These are phyloP conservation scores for Epichloe uncinata DNA, from an alignment of 2,329 filamentous ascomycete genomes.

Conservation along the genomic window DNA sequence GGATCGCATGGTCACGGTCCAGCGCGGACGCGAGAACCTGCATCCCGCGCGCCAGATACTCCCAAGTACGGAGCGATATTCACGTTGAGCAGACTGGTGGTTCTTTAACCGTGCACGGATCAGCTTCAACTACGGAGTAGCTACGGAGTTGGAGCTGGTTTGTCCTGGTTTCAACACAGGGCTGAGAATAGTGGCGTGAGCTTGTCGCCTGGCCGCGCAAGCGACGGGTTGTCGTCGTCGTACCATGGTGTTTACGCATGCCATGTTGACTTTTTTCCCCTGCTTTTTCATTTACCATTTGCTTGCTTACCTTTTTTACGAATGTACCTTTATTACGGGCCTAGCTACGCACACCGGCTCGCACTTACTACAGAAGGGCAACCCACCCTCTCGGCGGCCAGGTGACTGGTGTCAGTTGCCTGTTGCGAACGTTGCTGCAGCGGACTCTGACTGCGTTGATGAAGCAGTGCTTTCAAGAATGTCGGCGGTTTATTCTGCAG, in stretches of 20 bases:
- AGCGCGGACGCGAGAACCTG: slow-evolving; percentile 8
- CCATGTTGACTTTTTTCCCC: not conserved
- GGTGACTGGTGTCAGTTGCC: too few relatives aligned
- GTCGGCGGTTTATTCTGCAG: not conserved
- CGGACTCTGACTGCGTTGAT: too few relatives aligned
- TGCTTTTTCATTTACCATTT: not conserved
- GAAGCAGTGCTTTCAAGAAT: not conserved
- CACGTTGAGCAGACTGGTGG: too few relatives aligned
- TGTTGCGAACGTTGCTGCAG: too few relatives aligned
- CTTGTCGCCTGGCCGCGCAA: not conserved
- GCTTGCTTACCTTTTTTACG: too few relatives aligned
- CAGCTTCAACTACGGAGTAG: not conserved
- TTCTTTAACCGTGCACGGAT: not conserved
- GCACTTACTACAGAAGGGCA: too few relatives aligned
- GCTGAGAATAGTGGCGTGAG: not conserved
- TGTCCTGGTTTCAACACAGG: not conserved
- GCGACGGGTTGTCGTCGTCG: not conserved
- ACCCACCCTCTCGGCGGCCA: too few relatives aligned
- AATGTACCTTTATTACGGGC: too few relatives aligned
- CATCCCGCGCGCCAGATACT: not conserved
- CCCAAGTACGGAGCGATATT: not conserved
- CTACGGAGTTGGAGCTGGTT: not conserved
- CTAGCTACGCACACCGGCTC: too few relatives aligned
- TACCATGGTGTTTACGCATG: not conserved
- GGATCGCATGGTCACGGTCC: slow-evolving; percentile 7